Evolutionary conservation across 371 early-diverging fungal genomes (phyloP), one percentile per base, ranked within the genome.

Genomic region (Mucor saturninus): DNA sequence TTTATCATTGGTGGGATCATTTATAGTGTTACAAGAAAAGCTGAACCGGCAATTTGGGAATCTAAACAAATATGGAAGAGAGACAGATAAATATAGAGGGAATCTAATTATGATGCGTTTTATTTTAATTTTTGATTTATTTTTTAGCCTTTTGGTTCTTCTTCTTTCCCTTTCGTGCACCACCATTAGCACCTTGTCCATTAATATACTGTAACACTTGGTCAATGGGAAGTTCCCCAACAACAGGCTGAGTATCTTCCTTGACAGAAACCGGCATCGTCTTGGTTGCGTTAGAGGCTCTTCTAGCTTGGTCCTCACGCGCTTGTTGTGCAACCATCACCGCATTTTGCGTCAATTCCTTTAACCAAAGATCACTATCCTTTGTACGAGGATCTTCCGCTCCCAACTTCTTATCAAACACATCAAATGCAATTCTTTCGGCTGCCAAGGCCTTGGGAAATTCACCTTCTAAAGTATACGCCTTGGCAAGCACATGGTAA

Each of bases 401-500:
- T 21, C 10, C 58, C 76, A 86, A 83, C 77, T 80, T 76, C 39
- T 74, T 72, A 43, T 81, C 76, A 67, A 87, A 91, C 60, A 86
- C 84, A 54, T 81, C 77, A 72, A 89, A 89, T n/a, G 90, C 92
- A n/a, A 74, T 67, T 61, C 89, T 83, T 74, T 95, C 93, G 26
- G 81, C 84, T 45, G 79, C 82, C 58, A 95, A 74, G 5, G 96
- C 94, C 37, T 81, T 80, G 49, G 85, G 85, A 71, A 90, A 96
- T 50, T 95, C 93, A 35, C 90, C 90, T 54, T 79, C 75, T 30
- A 89, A 72, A 7, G 94, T 84, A 63, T 91, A 84, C 5, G 89
- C 86, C 74, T 92, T 89, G 35, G 93, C 92, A 45, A 93, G 86
- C 29, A 89, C 76, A 63, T 95, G 93, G 63, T 91, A 77, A 1